Evolutionary conservation across 2,329 filamentous ascomycete species (phyloP), one percentile per base, ranked within the genome.

Genomic region (Fusarium floridanum): DNA sequence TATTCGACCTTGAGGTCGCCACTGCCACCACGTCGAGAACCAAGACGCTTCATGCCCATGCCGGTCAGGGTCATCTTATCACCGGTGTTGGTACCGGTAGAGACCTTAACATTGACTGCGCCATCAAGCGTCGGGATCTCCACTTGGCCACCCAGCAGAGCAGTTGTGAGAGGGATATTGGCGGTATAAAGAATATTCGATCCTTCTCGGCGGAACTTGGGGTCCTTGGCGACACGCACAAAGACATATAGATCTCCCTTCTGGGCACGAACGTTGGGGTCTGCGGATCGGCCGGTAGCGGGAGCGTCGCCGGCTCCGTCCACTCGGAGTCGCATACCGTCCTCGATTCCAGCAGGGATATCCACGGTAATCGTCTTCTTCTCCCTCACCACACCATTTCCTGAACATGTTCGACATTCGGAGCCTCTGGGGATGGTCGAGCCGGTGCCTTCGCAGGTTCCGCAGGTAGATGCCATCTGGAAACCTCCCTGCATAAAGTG

Each of bases 1-100:
- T 98, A 99, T 82, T 99, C 96, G 8, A 99, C 95, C 81, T 91
- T 93, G 70, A 99, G 85, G 80, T 99, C 97, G 74, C 97, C 97
- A 34, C 88, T 90, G 43, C 88, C 89, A 36, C 88, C 90, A 66
- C 91, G 89, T 57, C 94, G 89, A 20, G 89, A 88, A 71, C 90
- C 88, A 12, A 99, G 88, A 78, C 94, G 93, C 84, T 94, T 95
- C 96, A 99, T 98, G 69, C 97, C 97, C 93, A 95, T 95, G 8
- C 96, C 96, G 1, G 91, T 87, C 20, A 99, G 87, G 1, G 95
- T 98, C 79, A 98, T 92, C 82, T 92, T 94, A 81, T 99, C 97
- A 62, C 97, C 97, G 3, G 95, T 97, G 76, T 91, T 94, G 14
- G 97, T 98, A 61, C 97, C 97, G 0, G 95, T 98, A 22, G 91